Conservation (phyloP, 306 rosid genomes). For the Dryas drummondii region DNA sequence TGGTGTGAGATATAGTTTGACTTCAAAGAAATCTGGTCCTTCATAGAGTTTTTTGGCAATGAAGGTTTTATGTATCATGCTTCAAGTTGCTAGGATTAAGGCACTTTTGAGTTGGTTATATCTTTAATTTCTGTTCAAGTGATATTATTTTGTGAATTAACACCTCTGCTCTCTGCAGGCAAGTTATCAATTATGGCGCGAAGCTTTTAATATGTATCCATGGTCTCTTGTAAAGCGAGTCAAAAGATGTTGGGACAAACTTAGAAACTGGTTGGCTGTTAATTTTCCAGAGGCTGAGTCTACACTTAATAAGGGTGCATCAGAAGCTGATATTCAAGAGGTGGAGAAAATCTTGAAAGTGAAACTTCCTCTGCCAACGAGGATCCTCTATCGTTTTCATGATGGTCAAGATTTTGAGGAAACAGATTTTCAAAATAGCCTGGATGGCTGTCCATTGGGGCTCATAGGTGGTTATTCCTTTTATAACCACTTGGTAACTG, state of each 20-base stretch:
- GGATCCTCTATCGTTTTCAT: conserved; percentile 76
- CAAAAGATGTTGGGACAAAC: conserved; percentile 66
- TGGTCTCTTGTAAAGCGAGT: conserved; percentile 86
- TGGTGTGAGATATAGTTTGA: neutral
- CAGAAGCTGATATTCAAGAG: conserved; percentile 64
- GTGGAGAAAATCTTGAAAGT: conserved; percentile 54
- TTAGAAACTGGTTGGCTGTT: conserved; percentile 49
- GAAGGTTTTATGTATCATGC: neutral
- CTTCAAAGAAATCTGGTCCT: neutral
- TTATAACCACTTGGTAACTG: conserved; percentile 57
- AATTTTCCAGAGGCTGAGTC: conserved; percentile 69
- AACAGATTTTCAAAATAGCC: conserved; percentile 16
- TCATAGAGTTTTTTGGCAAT: neutral
- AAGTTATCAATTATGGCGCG: conserved; percentile 63
- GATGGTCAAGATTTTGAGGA: conserved; percentile 67
- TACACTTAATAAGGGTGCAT: conserved; percentile 68
- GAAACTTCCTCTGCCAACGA: conserved; percentile 76
- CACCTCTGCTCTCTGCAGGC: conserved; percentile 36
- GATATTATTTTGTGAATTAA: neutral
- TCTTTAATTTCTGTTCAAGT: neutral
- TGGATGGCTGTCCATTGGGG: conserved; percentile 53
- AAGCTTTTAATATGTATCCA: conserved; percentile 73
- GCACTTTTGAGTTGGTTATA: neutral
- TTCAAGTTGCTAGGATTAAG: neutral
- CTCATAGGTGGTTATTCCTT: conserved; percentile 84